These are phyloP conservation scores for Fomes fomentarius DNA, from an alignment of 1,284 basidiomycete species.

Conservation along the genomic window DNA sequence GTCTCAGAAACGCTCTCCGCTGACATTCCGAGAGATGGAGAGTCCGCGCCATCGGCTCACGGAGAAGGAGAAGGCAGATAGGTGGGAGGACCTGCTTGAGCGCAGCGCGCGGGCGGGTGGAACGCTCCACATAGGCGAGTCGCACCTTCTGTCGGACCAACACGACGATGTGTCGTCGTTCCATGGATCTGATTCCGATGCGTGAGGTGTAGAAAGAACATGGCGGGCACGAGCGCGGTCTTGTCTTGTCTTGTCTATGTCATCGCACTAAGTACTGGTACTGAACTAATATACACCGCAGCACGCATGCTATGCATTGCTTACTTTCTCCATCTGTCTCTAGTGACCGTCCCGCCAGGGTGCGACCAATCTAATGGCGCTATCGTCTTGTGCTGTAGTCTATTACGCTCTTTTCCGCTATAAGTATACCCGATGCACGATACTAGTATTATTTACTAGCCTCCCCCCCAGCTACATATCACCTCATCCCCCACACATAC, in stretches of 20 bases:
- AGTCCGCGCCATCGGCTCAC: conserved; percentile 44
- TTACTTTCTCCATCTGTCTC: not conserved
- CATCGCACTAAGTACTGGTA: not conserved
- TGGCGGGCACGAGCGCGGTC: not conserved
- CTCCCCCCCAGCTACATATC: not conserved
- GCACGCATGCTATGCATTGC: not conserved
- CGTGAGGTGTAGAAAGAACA: not conserved
- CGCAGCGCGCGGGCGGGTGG: conserved; percentile 69
- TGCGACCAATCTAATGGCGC: conserved; percentile 6
- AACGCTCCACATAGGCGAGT: conserved; percentile 58
- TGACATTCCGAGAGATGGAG: conserved; percentile 55
- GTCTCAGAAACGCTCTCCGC: conserved; percentile 32
- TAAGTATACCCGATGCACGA: conserved; percentile 1
- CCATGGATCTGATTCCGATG: conserved; percentile 4
- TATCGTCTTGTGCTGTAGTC: conserved; percentile 4
- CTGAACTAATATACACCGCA: conserved; percentile 7
- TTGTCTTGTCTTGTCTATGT: not conserved
- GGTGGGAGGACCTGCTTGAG: conserved; percentile 69
- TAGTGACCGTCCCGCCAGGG: conserved; percentile 8
- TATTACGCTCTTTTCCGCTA: conserved; percentile 1
- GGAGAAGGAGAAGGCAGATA: conserved; percentile 68
- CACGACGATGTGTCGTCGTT: conserved; percentile 30
- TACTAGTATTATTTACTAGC: not conserved
- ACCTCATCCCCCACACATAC: too few relatives aligned
- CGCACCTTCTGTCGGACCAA: conserved; percentile 47